These are phyloP conservation scores for Lactarius indigo DNA, from an alignment of 768 basidiomycete species.

Conservation along the genomic window DNA sequence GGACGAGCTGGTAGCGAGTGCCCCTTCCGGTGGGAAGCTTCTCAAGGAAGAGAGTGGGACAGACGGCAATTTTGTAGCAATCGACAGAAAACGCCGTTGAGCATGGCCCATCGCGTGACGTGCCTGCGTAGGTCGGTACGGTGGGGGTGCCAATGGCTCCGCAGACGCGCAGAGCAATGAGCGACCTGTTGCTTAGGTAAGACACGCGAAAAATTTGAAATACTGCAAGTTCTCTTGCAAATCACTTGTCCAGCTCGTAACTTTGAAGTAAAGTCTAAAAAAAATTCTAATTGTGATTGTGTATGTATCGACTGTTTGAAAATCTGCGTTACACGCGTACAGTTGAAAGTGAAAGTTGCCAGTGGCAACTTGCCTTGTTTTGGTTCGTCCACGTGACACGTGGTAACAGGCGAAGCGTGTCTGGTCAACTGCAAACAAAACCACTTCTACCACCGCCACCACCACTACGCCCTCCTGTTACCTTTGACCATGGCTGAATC, in stretches of 20 bases:
- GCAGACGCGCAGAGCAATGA: background rate
- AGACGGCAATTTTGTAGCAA: conserved; percentile 47
- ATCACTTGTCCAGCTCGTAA: no score
- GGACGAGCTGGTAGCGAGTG: conserved; percentile 32
- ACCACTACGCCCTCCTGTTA: background rate
- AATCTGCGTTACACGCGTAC: no score
- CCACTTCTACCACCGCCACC: background rate
- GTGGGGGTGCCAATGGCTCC: background rate
- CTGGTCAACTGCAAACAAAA: background rate
- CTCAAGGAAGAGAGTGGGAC: conserved; percentile 53
- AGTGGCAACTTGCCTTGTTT: background rate
- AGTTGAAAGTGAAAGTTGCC: background rate
- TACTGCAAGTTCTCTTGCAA: background rate
- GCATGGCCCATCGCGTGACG: conserved; percentile 51
- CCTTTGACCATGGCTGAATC: conserved; percentile 18
- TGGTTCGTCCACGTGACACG: background rate
- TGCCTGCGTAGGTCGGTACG: background rate
- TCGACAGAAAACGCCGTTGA: conserved; percentile 48
- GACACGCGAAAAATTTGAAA: background rate
- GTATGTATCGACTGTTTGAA: no score
- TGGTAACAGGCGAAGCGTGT: background rate
- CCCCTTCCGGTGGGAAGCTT: conserved; percentile 61
- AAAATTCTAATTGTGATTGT: no score
- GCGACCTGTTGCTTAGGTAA: background rate
- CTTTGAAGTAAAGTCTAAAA: no score